A percentile compares a stretch with the other conserved stretches of the same genome.
phyloP scores from a whole-genome alignment of 306 rosid species.

The Gleditsia sinensis region DNA sequence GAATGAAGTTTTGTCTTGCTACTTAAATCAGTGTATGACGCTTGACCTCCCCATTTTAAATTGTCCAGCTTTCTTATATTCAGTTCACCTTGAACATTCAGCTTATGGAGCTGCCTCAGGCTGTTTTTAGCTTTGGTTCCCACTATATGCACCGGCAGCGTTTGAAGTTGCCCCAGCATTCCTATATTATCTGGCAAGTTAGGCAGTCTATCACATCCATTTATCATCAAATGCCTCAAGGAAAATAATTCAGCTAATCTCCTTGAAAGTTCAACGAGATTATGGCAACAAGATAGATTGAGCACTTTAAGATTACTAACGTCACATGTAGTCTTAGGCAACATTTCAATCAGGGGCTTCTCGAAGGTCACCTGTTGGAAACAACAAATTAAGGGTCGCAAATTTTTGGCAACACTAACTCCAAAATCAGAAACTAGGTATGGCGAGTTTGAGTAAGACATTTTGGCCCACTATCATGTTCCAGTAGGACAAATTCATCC shows the following conservation, averaged over 20 bases:
- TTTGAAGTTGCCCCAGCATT: neutral
- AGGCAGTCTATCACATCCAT: constrained; percentile 18
- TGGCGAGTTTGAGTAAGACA: constrained; percentile 26
- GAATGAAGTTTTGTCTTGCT: constrained; percentile 19
- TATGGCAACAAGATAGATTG: constrained; percentile 25
- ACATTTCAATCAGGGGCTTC: neutral
- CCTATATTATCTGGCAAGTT: constrained; percentile 13
- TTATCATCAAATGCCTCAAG: constrained; percentile 28
- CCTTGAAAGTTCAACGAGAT: constrained; percentile 26
- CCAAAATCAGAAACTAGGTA: constrained; percentile 27
- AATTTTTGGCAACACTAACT: neutral
- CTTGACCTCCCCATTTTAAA: neutral
- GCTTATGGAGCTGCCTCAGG: neutral
- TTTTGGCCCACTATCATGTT: neutral
- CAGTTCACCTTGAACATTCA: constrained; percentile 28
- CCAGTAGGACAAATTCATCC: constrained; percentile 30
- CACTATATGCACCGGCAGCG: constrained; percentile 30
- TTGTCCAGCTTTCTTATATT: constrained; percentile 17
- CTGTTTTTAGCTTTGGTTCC: neutral
- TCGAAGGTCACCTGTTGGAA: constrained; percentile 8
- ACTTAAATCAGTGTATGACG: neutral
- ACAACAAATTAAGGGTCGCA: constrained; percentile 28
- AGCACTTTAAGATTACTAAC: constrained; percentile 11
- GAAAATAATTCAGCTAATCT: neutral
- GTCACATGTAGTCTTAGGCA: constrained; percentile 27